A percentile compares a stretch with the other conserved stretches of the same genome.
Evolutionary conservation across 257 asterid species (phyloP).

Genomic region (Solanum bulbocastanum): DNA sequence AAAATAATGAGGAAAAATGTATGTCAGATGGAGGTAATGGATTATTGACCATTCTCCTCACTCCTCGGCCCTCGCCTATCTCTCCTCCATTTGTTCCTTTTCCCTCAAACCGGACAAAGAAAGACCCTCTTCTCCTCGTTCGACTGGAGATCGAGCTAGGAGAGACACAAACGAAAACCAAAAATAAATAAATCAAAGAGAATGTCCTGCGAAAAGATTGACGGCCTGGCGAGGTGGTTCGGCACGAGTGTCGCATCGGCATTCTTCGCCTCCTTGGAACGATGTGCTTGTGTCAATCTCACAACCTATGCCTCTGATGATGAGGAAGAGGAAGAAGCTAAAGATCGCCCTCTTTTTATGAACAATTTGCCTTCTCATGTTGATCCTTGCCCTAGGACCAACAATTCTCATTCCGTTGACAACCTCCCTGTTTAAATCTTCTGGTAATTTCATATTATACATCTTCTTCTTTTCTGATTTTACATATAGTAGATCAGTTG

Average conservation of each 20-base stretch:
- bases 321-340: constrained; percentile 66
- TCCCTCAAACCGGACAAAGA: background rate
- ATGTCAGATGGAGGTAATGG: background rate
- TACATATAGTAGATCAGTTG: background rate
- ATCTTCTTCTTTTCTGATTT: background rate
- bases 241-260: constrained; percentile 79
- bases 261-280: constrained; percentile 85
- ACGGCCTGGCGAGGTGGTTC: constrained; percentile 84
- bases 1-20: background rate
- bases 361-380: constrained; percentile 34
- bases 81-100: background rate
- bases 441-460: background rate
- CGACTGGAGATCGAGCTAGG: background rate
- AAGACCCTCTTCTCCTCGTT: background rate
- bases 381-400: constrained; percentile 24
- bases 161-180: background rate
- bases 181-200: background rate
- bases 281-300: constrained; percentile 84
- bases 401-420: constrained; percentile 19
- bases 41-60: background rate
- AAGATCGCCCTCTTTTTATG: constrained; percentile 77
- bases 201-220: constrained; percentile 47
- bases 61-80: background rate
- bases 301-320: constrained; percentile 74
- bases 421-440: constrained; percentile 39